Conservation (phyloP, 2,329 filamentous ascomycete genomes). For the Albophoma yamanashiensis region DNA sequence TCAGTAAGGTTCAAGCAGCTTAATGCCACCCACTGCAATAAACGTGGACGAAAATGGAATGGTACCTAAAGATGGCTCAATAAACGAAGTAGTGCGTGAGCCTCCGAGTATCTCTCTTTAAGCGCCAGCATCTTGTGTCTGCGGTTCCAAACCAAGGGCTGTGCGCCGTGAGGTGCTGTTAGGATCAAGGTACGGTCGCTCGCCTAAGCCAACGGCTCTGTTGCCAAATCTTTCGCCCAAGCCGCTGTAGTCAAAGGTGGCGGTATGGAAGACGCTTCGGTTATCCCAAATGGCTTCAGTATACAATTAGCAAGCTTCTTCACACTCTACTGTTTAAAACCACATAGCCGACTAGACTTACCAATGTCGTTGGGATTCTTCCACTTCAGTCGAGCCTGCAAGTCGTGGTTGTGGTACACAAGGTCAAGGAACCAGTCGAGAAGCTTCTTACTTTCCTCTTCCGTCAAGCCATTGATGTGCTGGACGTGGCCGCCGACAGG, state of each 20-base stretch:
- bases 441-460: constrained; percentile 35
- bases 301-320: neutral
- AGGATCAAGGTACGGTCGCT: constrained; percentile 42
- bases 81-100: no score
- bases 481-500: constrained; percentile 39
- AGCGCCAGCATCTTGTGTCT: neutral
- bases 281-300: constrained; percentile 46
- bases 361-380: constrained; percentile 30
- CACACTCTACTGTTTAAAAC: neutral
- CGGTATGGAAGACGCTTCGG: constrained; percentile 42
- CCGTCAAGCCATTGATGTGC: constrained; percentile 37
- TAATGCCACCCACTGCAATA: no score
- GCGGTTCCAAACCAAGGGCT: constrained; percentile 2
- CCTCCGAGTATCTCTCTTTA: fast-evolving
- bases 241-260: constrained; percentile 39
- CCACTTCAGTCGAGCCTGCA: constrained; percentile 39
- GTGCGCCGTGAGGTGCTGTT: constrained; percentile 16
- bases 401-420: constrained; percentile 43
- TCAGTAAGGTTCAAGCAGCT: no score
- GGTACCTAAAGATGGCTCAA: no score
- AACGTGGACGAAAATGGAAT: no score
- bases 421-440: constrained; percentile 40
- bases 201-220: constrained; percentile 40
- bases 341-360: constrained; percentile 4
- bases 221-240: constrained; percentile 37